phyloP scores from a whole-genome alignment of 2,329 filamentous ascomycete genomes.

The Stagonosporopsis cucurbitacearum region DNA sequence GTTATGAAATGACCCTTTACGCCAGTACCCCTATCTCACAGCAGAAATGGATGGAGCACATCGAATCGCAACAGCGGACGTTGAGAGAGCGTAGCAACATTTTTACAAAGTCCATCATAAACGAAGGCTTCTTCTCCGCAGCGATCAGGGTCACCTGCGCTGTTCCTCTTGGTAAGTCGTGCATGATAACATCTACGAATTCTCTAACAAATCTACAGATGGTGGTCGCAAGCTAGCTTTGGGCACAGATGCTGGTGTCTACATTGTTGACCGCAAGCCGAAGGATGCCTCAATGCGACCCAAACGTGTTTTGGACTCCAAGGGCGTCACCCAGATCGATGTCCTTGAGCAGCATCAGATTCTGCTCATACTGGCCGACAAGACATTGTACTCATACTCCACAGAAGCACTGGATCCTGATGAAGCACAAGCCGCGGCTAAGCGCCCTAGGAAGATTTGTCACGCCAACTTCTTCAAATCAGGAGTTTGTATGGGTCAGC shows the following conservation, averaged over 20 bases:
- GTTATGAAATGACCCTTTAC: conserved; percentile 90
- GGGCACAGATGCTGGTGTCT: conserved; percentile 93
- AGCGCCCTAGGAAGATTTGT: conserved; percentile 93
- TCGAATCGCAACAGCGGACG: conserved; percentile 87
- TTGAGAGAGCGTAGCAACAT: conserved; percentile 78
- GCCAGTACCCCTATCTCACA: conserved; percentile 84
- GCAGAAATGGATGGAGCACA: conserved; percentile 97
- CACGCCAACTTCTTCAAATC: conserved; percentile 99
- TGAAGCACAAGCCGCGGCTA: conserved; percentile 75
- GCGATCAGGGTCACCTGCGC: conserved; percentile 93
- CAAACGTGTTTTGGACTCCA: conserved; percentile 82
- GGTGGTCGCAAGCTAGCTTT: conserved; percentile 93
- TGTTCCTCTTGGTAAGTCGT: conserved; percentile 78
- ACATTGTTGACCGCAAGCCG: conserved; percentile 86
- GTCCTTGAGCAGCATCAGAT: conserved; percentile 95
- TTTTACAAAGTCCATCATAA: conserved; percentile 71
- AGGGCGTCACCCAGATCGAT: conserved; percentile 91
- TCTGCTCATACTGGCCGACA: conserved; percentile 88
- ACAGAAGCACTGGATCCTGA: conserved; percentile 84
- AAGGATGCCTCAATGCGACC: conserved; percentile 78
- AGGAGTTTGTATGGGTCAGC: conserved; percentile 90
- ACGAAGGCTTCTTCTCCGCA: conserved; percentile 89
- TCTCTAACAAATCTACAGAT: conserved; percentile 61
- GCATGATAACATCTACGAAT: background rate
- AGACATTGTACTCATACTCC: conserved; percentile 88